phyloP scores from a whole-genome alignment of 2,329 filamentous ascomycete species.

The Ilyonectria mors-panacis region DNA sequence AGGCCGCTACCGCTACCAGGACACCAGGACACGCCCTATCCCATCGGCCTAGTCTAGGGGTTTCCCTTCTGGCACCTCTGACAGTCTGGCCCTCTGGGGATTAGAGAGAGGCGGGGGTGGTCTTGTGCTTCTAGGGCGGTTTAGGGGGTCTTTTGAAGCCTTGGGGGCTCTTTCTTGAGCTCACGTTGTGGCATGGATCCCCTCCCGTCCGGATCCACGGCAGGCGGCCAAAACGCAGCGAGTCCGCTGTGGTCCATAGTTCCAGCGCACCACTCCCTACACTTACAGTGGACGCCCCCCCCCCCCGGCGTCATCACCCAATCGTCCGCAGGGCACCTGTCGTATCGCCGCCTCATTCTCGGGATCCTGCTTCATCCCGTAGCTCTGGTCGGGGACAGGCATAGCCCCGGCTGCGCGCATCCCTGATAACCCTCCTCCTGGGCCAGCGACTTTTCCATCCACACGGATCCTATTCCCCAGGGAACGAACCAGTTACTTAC shows the following conservation, averaged over 20 bases:
- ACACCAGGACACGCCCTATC: background rate
- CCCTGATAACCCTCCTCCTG: background rate
- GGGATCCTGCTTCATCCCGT: constrained; percentile 35
- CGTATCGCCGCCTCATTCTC: constrained; percentile 33
- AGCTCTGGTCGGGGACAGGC: constrained; percentile 42
- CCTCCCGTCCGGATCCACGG: constrained; percentile 4
- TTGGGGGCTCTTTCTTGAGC: background rate
- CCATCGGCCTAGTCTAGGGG: background rate
- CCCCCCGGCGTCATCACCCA: background rate
- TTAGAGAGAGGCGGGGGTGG: background rate
- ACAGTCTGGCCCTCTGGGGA: background rate
- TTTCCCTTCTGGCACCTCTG: background rate
- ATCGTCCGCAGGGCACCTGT: constrained; percentile 1
- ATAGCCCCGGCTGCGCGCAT: constrained; percentile 37
- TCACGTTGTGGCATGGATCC: background rate
- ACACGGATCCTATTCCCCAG: constrained; percentile 15
- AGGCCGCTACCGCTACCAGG: background rate
- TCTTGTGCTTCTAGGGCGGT: background rate
- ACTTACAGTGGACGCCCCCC: background rate
- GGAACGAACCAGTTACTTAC: background rate
- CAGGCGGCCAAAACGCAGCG: background rate
- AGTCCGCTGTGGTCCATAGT: background rate
- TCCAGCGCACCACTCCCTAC: background rate
- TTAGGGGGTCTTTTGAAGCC: constrained; percentile 17
- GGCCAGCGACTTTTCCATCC: constrained; percentile 8